phyloP scores from a whole-genome alignment of 129 eudicot species.

The Centaurea solstitialis region DNA sequence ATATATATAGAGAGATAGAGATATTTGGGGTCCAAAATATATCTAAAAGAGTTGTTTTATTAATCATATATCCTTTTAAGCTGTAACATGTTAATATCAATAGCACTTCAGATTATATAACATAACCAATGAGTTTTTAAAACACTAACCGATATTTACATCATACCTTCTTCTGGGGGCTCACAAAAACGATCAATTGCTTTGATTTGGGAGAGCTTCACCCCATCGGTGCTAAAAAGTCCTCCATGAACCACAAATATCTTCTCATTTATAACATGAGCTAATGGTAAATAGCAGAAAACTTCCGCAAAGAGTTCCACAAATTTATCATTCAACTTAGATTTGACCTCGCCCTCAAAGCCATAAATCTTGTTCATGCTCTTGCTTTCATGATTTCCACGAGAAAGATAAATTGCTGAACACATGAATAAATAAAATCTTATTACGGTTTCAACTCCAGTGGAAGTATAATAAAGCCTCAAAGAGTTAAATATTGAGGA shows the following conservation, averaged over 20 bases:
- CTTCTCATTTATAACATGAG: constrained; percentile 88
- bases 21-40: neutral
- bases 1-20: neutral
- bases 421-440: neutral
- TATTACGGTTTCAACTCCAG: neutral
- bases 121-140: neutral
- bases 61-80: neutral
- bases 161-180: constrained; percentile 97
- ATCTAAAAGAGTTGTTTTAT: neutral
- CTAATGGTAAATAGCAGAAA: constrained; percentile 92
- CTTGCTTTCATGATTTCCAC: constrained; percentile 99
- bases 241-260: constrained; percentile 98
- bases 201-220: constrained; percentile 88
- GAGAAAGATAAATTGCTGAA: constrained; percentile 84
- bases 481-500: neutral
- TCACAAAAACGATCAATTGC: constrained; percentile 93
- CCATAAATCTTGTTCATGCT: constrained; percentile 99
- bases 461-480: neutral
- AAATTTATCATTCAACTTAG: constrained; percentile 82
- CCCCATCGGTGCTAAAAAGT: constrained; percentile 98
- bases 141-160: neutral
- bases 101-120: neutral
- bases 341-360: constrained; percentile 95
- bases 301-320: constrained; percentile 99
- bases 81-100: neutral